A percentile compares a stretch with the other conserved stretches of the same genome.
Conservation (phyloP, 1,284 basidiomycete species). For the Calocybe gambosa region DNA sequence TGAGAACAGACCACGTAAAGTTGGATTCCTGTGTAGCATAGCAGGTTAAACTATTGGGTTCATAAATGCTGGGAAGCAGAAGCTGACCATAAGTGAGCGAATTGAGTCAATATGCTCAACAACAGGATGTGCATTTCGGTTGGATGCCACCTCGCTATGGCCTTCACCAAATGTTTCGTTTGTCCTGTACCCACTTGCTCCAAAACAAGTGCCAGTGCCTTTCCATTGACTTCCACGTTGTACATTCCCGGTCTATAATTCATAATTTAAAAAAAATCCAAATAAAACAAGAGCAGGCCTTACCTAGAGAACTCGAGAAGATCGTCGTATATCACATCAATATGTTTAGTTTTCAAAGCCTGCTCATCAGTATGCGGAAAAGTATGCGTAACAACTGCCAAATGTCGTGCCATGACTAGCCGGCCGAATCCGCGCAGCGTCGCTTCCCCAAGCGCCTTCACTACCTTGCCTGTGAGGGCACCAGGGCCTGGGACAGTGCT, state of each 20-base stretch:
- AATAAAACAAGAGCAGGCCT: neutral
- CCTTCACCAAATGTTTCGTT: constrained; percentile 12
- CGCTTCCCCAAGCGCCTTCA: constrained; percentile 17
- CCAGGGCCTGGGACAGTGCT: constrained; percentile 20
- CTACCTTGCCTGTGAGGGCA: constrained; percentile 18
- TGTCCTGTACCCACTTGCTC: constrained; percentile 15
- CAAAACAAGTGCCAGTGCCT: constrained; percentile 11
- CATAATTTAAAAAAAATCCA: neutral
- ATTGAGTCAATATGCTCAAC: constrained; percentile 13
- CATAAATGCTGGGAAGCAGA: neutral
- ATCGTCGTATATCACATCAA: constrained; percentile 14
- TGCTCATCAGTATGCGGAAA: constrained; percentile 16
- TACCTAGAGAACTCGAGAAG: constrained; percentile 17
- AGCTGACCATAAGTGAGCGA: constrained; percentile 15
- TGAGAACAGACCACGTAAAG: constrained; percentile 13
- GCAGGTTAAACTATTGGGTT: too few species aligned
- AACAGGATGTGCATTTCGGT: constrained; percentile 15
- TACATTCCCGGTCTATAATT: constrained; percentile 14
- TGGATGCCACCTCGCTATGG: constrained; percentile 13
- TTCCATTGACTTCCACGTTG: constrained; percentile 7
- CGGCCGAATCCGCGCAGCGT: constrained; percentile 20
- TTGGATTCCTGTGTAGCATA: constrained; percentile 15
- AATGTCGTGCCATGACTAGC: constrained; percentile 16
- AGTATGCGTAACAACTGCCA: constrained; percentile 5
- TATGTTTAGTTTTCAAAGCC: constrained; percentile 9